Base-by-base conservation (phyloP, 2,329 filamentous ascomycete species). In the Coleophoma crateriformis region DNA sequence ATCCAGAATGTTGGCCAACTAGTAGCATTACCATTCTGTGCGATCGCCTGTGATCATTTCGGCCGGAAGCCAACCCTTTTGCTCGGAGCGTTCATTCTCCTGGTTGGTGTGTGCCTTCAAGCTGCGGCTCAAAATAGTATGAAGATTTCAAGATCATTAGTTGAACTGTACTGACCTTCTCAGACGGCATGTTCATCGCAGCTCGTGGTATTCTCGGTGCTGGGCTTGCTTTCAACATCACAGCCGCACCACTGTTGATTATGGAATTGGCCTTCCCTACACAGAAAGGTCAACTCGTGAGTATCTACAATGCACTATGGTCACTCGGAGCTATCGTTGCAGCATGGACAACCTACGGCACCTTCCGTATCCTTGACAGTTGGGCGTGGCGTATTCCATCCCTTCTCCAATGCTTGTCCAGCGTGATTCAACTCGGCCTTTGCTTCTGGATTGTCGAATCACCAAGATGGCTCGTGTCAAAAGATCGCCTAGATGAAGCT, bases 381-480 rank as follows among this genome's bases (percentile, higher is more conserved):
- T 62, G 55, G 59, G 52, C 54, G 3, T 64, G 61, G 61, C 46
- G 58, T 8, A 49, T 61, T 37, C 61, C 60, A 1, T 58, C 56
- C 1, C 33, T 54, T n/a, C 47, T 61, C 8, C 57, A 58, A 42
- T 54, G 44, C 6, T 39, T 59, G 4, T 43, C 56, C 3, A 45
- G 45, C 14, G 15, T 58, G 3, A 27, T 60, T 11, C 58, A 57
- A 40, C 45, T 57, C 12, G 8, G 33, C 0, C 22, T 50, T 10
- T 52, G 51, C 17, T 53, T 45, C 34, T 54, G 50, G 33, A 39
- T 58, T n/a, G 49, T 50, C 12, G 81, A 85, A 55, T 80, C 76
- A 6, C 81, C 81, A 1, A 66, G 81, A 47, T 84, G 79, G 79
- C 68, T 83, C n/a, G 76, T 81, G 48, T 72, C 73, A 45, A 72